Evolutionary conservation across 83 land plant species (phyloP).

Genomic region (Thuja plicata): DNA sequence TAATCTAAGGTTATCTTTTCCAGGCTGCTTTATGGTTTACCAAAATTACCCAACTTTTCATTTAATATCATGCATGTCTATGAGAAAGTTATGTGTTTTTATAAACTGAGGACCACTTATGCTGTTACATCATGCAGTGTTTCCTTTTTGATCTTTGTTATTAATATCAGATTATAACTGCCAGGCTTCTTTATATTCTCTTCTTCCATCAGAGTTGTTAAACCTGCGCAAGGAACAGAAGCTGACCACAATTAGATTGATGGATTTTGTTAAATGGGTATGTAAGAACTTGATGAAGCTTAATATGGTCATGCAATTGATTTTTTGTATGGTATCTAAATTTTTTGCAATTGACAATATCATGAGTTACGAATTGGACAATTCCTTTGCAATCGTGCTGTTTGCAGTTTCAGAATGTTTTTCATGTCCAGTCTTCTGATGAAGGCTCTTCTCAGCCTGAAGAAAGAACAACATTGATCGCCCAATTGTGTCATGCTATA

Average conservation of each 20-base stretch:
- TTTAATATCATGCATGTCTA: neutral
- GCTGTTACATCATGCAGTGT: neutral
- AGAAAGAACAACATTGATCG: conserved; percentile 28
- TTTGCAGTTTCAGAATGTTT: conserved; percentile 65
- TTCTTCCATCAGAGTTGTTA: conserved; percentile 55
- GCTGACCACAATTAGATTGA: conserved; percentile 42
- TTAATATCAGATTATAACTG: neutral
- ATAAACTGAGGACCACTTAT: neutral
- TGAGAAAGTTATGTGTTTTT: neutral
- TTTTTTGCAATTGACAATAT: neutral
- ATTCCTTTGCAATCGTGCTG: neutral
- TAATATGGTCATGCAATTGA: neutral
- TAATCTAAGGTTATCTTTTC: neutral
- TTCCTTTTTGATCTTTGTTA: neutral
- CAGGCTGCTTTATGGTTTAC: conserved; percentile 77
- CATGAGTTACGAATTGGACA: neutral
- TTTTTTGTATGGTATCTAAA: neutral
- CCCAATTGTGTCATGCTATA: conserved; percentile 52
- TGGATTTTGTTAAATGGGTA: conserved; percentile 83
- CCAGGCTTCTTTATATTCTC: conserved; percentile 84
- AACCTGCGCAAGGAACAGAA: conserved; percentile 31
- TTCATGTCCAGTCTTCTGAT: conserved; percentile 38
- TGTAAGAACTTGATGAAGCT: conserved; percentile 8
- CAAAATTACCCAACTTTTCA: no score
- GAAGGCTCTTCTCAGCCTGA: conserved; percentile 23